Evolutionary conservation across 257 asterid species (phyloP), one percentile per base, ranked within the genome.

Genomic region (Petunia axillaris): DNA sequence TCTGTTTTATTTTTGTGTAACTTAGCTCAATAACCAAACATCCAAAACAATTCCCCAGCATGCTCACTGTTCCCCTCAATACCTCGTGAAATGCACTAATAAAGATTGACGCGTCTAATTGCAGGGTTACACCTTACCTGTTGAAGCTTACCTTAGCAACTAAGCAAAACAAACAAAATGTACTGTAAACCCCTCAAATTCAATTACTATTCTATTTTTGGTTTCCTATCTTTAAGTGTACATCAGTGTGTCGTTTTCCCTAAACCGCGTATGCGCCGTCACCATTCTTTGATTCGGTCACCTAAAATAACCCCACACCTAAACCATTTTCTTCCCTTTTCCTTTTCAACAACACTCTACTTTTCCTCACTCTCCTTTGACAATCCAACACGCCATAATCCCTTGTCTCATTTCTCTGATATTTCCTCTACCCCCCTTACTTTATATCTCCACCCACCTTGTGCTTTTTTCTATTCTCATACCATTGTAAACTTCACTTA

Each of bases 301-400:
- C 89, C 88, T 83, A 81, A 81, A 55, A 0, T 36, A 58, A 8
- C 55, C 52, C 38, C 71, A 70, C 67, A 73, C 65, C 25, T 14
- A 53, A 65, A 38, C 37, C 37, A 11, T 79, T n/a, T 77, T 25
- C 46, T 84, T 74, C 77, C 80, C 77, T 86, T 52, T 50, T 64
- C 83, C 2, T 64, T 64, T 13, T 13, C 2, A 38, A 64, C 0
- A 64, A 38, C 5, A 25, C 73, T 57, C 81, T 54, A 57, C 44
- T 55, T 82, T 82, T 83, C 74, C 80, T 81, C 84, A 55, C 87
- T 66, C 87, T 11, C 71, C 86, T 81, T 90, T 88, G 88, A 86
- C 91, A 89, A 87, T 70, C 86, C 85, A 15, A 89, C 93, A 89
- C 93, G 96, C 90, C 73, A 83, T 79, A 66, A 74, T 48, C 68